Conservation (phyloP, 2,329 filamentous ascomycete species). For the Diaporthe citriasiana region DNA sequence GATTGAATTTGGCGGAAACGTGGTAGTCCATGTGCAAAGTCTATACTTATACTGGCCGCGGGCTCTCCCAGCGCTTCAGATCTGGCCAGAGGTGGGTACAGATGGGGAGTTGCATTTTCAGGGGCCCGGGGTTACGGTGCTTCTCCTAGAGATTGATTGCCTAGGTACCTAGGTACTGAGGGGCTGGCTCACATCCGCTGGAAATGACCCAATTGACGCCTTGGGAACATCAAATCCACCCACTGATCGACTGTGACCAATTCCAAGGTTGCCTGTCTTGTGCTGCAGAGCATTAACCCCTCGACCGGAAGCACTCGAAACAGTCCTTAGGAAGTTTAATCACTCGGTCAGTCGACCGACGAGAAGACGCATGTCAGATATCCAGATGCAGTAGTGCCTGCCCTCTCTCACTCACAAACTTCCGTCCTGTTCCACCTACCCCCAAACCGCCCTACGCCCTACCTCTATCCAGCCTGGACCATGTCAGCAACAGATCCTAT, state of each 20-base stretch:
- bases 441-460: not conserved
- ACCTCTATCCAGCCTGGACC: not conserved
- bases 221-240: not conserved
- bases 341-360: conserved; percentile 3
- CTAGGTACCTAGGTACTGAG: conserved; percentile 1
- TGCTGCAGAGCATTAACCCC: too few species aligned
- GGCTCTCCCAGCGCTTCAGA: conserved; percentile 2
- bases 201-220: conserved; percentile 13
- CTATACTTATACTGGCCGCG: not conserved
- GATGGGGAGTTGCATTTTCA: conserved; percentile 28
- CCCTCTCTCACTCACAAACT: not conserved
- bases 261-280: not conserved
- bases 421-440: not conserved
- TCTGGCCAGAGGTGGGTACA: not conserved
- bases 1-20: conserved; percentile 30
- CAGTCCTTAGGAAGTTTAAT: not conserved
- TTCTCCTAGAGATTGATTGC: conserved; percentile 3
- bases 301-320: conserved; percentile 15
- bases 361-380: not conserved
- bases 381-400: not conserved
- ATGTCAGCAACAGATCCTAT: conserved; percentile 47
- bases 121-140: conserved; percentile 6
- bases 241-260: not conserved
- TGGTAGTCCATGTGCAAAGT: conserved; percentile 9
- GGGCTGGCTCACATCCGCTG: conserved; percentile 4